Base-by-base conservation (phyloP, 139 green algal genomes). In the Auxenochlorella protothecoides region DNA sequence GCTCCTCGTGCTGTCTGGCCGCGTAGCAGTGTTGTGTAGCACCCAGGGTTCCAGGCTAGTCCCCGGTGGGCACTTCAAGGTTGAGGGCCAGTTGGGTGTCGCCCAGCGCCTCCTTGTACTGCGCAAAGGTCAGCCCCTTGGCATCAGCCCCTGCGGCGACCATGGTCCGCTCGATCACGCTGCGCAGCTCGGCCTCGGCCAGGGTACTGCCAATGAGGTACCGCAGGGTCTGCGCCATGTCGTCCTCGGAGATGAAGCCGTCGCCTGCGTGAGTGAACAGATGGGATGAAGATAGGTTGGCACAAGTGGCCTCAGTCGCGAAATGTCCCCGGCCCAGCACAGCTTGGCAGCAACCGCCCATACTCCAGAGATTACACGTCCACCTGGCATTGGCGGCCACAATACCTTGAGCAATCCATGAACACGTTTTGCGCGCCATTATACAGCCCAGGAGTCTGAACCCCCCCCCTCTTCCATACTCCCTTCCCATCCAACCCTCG, bases 191-290 rank as follows among this genome's bases (percentile, higher is more conserved):
- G 5, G 85, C 80, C 61, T 93, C 89, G 64, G 55, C 84, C 52
- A 97, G 80, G 27, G 66, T 83, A 68, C 76, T 86, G 70, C 92
- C 92, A 16, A 84, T 90, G 55, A 93, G 78, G 72, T 96, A 90
- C 53, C 86, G 81, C 68, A 96, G 68, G 76, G 96, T 89, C 52
- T 92, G 80, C 65, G 86, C 74, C 85, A 97, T 80, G 85, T 97
- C 92, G 60, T 91, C 86, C 8, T 73, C 65, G 0, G 76, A 84
- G 3, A 96, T 76, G 51, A 87, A 64, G 27, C 91, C 90, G 60
- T 88, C 83, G 11, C 81, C 77, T 77, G 72, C n/a, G 27, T 44
- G 27, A 44, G 27, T 2, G 27, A 44, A 1, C 27, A 44, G 27
- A 44, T 44, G 27, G 27, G 27, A 44, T 44, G 27, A 44, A 44